Percentiles rank a stretch among this genome's conserved stretches.
Evolutionary conservation across 306 rosid genomes (phyloP).

Genomic region (Vigna angularis): DNA sequence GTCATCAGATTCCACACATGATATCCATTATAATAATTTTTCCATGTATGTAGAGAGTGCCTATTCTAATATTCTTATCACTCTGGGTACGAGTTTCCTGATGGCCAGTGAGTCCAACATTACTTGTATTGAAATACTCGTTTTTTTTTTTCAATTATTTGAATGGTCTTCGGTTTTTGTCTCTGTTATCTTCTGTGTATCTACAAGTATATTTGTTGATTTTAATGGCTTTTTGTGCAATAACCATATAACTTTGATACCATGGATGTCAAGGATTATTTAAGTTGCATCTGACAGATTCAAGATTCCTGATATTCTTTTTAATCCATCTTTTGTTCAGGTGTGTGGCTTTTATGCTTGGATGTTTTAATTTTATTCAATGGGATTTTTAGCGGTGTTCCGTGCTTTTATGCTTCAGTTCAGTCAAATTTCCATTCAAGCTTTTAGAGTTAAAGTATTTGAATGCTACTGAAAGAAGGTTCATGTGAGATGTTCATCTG

Average conservation of each 20-base stretch:
- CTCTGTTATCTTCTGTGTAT: conserved; percentile 10
- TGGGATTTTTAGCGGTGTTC: neutral
- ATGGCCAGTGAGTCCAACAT: conserved; percentile 90
- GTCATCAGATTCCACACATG: conserved; percentile 31
- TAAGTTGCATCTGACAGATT: conserved; percentile 97
- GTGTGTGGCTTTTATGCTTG: conserved; percentile 50
- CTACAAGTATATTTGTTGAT: conserved; percentile 7
- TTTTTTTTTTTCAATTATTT: neutral
- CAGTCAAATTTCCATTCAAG: conserved; percentile 50
- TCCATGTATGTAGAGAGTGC: conserved; percentile 65
- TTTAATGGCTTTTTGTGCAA: conserved; percentile 1
- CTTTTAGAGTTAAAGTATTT: conserved; percentile 96
- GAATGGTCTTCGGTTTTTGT: conserved; percentile 33
- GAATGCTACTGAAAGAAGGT: conserved; percentile 98
- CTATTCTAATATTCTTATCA: conserved; percentile 95
- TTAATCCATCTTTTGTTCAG: conserved; percentile 88
- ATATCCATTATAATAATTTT: conserved; percentile 5
- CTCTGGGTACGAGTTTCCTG: conserved; percentile 93
- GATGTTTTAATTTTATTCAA: neutral
- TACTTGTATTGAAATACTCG: conserved; percentile 28
- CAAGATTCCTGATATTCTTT: conserved; percentile 95
- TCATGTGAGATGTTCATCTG: conserved; percentile 61
- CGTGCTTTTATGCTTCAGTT: conserved; percentile 20
- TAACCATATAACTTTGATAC: conserved; percentile 23
- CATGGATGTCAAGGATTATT: conserved; percentile 64